Conservation (phyloP, 495 filamentous ascomycete species). For the Penicillium odoratum region DNA sequence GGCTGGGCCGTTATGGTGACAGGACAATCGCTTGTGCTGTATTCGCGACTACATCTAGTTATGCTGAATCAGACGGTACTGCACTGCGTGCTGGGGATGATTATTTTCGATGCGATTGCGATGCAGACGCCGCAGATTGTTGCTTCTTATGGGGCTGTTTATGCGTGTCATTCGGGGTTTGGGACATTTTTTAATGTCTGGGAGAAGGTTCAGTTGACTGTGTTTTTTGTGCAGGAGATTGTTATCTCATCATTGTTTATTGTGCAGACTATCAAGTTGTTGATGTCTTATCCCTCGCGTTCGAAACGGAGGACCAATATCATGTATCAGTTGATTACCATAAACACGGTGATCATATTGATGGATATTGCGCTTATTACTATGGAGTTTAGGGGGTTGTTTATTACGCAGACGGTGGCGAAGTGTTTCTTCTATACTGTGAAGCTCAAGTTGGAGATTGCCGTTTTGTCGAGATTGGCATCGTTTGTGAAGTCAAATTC, state of each 20-base stretch:
- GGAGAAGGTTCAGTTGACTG: slow-evolving; percentile 38
- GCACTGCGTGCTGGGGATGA: slow-evolving; percentile 47
- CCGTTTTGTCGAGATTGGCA: slow-evolving; percentile 25
- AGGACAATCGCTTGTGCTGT: slow-evolving; percentile 59
- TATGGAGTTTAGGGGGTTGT: slow-evolving; percentile 34
- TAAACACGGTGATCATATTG: slow-evolving; percentile 39
- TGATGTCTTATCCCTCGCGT: slow-evolving; percentile 28
- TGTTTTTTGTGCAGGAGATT: slow-evolving; percentile 46
- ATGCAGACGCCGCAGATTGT: slow-evolving; percentile 48
- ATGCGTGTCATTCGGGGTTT: slow-evolving; percentile 18
- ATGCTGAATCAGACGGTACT: slow-evolving; percentile 38
- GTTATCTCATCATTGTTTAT: slow-evolving; percentile 47
- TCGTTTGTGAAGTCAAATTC: slow-evolving; percentile 1
- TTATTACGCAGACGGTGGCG: slow-evolving; percentile 38
- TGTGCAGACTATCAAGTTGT: slow-evolving; percentile 31
- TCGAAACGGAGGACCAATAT: slow-evolving; percentile 30
- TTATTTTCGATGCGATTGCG: slow-evolving; percentile 48
- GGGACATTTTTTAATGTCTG: slow-evolving; percentile 38
- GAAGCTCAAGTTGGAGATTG: slow-evolving; percentile 52
- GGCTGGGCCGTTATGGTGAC: slow-evolving; percentile 60
- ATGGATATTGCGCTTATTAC: slow-evolving; percentile 37
- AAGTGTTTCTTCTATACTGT: slow-evolving; percentile 48
- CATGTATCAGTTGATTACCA: slow-evolving; percentile 40
- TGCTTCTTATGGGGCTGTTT: slow-evolving; percentile 41
- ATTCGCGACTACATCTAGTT: slow-evolving; percentile 58